Base-by-base conservation (phyloP, 1,139 yeast species). In the Saccharomycopsis hybrid region DNA sequence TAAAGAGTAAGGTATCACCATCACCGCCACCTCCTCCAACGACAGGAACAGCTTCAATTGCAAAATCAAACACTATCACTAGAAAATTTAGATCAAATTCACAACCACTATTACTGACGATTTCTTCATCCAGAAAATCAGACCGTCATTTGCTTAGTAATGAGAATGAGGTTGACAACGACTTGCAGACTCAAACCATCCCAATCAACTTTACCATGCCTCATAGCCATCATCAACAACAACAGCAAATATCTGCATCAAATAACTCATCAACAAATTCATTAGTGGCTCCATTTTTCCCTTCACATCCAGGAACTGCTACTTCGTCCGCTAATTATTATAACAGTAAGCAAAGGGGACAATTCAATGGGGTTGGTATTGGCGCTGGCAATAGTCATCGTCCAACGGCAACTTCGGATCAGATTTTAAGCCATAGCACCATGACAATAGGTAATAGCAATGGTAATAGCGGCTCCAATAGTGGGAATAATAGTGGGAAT, bases 161-260 rank as follows among this genome's bases (percentile, higher is more conserved):
- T 18, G 18, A 18, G 18, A 18, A 18, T 5, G 25, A 13, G 36
- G 3, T 27, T 7, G 7, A 5, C 9, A 29, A 31, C 30, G 27
- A 35, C 4, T n/a, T 47, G 5, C 13, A 43, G 24, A 47, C 50
- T 7, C 32, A 32, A 27, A 43, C 50, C 3, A 47, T 47, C 37
- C 50, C 50, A 5, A 35, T 47, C 38, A 47, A 43, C 3, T 42
- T 47, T 35, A 31, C 27, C 9, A 30, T 42, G 5, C 50, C 49
- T 5, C 13, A 18, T 18, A 18, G 18, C 39, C n/a, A 31, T 7
- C 35, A 31, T 7, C 35, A 36, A 36, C 24, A 36, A 36, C 39
- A 5, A 5, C 24, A 9, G 24, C 24, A 18, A 18, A 18, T 18
- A 18, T 36, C 39, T 5, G 11, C 11, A 7, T 8, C 11, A 7